Evolutionary conservation across 2,329 filamentous ascomycete species (phyloP).

Genomic region (Xylariomycetidae sp.): DNA sequence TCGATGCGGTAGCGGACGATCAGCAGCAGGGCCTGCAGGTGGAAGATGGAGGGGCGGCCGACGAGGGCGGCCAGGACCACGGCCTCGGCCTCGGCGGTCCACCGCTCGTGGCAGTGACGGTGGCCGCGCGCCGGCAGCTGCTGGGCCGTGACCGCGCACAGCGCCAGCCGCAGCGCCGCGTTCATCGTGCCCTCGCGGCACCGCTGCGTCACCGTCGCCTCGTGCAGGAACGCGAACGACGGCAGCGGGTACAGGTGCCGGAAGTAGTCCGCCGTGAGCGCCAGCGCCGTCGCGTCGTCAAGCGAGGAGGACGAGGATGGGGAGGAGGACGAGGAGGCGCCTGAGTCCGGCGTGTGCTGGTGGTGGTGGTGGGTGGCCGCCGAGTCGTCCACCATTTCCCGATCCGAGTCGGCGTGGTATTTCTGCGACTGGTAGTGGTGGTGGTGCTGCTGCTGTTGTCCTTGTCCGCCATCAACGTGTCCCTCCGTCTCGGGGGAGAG

Average conservation of each 20-base stretch:
- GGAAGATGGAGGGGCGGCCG: constrained; percentile 26
- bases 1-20: constrained; percentile 27
- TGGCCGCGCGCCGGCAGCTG: constrained; percentile 21
- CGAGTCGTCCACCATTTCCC: not conserved
- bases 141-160: constrained; percentile 28
- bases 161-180: constrained; percentile 24
- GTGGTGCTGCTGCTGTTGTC: too few relatives aligned
- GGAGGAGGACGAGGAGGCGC: too few relatives aligned
- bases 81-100: constrained; percentile 27
- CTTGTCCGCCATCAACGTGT: not conserved
- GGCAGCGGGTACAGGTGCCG: constrained; percentile 25
- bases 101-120: constrained; percentile 18
- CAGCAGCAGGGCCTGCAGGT: constrained; percentile 27
- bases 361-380: too few relatives aligned
- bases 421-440: too few relatives aligned
- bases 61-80: constrained; percentile 26
- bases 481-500: not conserved
- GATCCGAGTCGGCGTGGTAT: too few relatives aligned
- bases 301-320: constrained; percentile 5
- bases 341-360: too few relatives aligned
- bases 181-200: constrained; percentile 25
- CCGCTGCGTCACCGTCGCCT: constrained; percentile 25
- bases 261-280: constrained; percentile 25
- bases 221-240: constrained; percentile 30
- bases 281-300: constrained; percentile 11